A percentile compares a stretch with the other conserved stretches of the same genome.
phyloP scores from a whole-genome alignment of 257 asterid genomes.

The Mentha longifolia region DNA sequence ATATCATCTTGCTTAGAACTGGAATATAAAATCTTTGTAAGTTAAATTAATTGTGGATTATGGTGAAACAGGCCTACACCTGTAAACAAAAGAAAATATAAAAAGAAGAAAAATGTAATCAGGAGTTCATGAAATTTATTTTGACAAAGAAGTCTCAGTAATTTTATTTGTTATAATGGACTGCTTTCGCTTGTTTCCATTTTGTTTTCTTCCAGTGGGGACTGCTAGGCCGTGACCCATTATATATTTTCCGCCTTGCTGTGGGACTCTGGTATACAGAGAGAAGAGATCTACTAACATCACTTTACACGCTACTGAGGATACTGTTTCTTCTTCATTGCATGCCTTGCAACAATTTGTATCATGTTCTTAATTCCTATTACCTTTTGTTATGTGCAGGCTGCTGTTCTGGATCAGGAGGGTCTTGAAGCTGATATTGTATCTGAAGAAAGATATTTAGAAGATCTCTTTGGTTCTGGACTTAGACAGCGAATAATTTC shows the following conservation, averaged over 20 bases:
- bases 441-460: conserved; percentile 69
- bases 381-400: conserved; percentile 52
- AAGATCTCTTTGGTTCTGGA: conserved; percentile 74
- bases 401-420: conserved; percentile 90
- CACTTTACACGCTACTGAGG: conserved; percentile 76
- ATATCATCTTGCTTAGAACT: not conserved
- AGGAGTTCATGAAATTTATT: not conserved
- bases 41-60: conserved; percentile 2
- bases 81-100: not conserved
- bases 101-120: not conserved
- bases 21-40: conserved; percentile 7
- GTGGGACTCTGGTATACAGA: conserved; percentile 96
- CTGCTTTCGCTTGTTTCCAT: conserved; percentile 24
- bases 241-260: conserved; percentile 84
- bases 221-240: conserved; percentile 81
- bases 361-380: conserved; percentile 11
- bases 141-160: conserved; percentile 17
- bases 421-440: conserved; percentile 80
- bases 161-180: conserved; percentile 1
- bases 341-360: conserved; percentile 8
- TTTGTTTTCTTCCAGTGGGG: conserved; percentile 66
- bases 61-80: conserved; percentile 5
- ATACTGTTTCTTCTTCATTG: conserved; percentile 52
- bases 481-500: conserved; percentile 72
- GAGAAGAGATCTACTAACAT: conserved; percentile 88